Evolutionary conservation across 192 early-diverging fungal species (phyloP).

Genomic region (Paraglomus brasilianum): DNA sequence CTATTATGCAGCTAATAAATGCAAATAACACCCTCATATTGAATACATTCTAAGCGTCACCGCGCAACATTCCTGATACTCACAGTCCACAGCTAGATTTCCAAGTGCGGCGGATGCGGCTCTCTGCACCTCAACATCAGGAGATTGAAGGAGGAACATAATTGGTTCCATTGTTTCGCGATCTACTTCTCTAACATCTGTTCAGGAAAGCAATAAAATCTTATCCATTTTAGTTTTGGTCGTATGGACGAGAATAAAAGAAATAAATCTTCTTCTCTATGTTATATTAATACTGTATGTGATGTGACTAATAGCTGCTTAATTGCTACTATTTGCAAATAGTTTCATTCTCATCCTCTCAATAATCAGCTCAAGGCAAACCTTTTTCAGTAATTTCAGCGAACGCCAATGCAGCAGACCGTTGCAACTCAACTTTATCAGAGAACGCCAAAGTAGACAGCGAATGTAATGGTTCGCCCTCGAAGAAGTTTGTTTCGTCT

Average conservation of each 20-base stretch:
- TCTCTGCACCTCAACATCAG: slow-evolving; percentile 82
- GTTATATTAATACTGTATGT: too few species aligned
- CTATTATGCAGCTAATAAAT: neutral
- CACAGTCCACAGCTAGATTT: slow-evolving; percentile 83
- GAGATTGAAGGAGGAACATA: slow-evolving; percentile 76
- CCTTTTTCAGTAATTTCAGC: slow-evolving; percentile 88
- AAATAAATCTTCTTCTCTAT: too few species aligned
- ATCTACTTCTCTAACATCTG: slow-evolving; percentile 74
- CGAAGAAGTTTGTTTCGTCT: slow-evolving; percentile 77
- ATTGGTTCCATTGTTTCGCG: slow-evolving; percentile 79
- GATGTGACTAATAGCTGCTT: too few species aligned
- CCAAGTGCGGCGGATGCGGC: slow-evolving; percentile 84
- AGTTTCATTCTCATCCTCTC: neutral
- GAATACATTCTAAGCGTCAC: neutral
- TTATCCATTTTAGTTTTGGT: neutral
- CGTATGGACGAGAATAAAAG: neutral
- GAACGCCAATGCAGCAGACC: slow-evolving; percentile 85
- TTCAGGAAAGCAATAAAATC: slow-evolving; percentile 16
- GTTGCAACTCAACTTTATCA: slow-evolving; percentile 79
- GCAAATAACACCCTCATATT: neutral
- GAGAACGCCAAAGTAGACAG: slow-evolving; percentile 83
- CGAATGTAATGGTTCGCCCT: slow-evolving; percentile 76
- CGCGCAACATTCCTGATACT: slow-evolving; percentile 28
- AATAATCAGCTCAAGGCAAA: slow-evolving; percentile 31
- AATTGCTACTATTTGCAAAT: too few species aligned